Percentiles rank a stretch among this genome's conserved stretches.
Conservation (phyloP, 2,329 filamentous ascomycete genomes). For the Laburnicola sp. region DNA sequence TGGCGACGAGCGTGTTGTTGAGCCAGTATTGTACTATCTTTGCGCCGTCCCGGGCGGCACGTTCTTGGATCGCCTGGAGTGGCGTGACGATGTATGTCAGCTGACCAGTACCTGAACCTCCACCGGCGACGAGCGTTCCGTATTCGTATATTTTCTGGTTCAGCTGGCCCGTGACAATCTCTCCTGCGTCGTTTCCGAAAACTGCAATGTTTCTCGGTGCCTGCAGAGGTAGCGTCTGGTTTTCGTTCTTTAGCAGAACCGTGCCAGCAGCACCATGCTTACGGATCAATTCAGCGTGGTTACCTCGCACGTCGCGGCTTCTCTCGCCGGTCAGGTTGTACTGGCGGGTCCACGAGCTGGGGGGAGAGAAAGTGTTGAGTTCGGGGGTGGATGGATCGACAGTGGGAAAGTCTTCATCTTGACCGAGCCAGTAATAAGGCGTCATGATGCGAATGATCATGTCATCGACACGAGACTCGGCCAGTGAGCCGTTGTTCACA, state of each 20-base stretch:
- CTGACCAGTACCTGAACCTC: slow-evolving; percentile 49
- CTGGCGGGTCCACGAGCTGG: slow-evolving; percentile 41
- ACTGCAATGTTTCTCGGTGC: slow-evolving; percentile 54
- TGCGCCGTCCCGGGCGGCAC: slow-evolving; percentile 30
- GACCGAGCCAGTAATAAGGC: slow-evolving; percentile 49
- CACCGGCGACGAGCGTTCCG: slow-evolving; percentile 51
- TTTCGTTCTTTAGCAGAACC: slow-evolving; percentile 55
- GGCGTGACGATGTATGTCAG: slow-evolving; percentile 48
- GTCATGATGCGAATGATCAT: slow-evolving; percentile 54
- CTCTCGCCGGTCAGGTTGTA: slow-evolving; percentile 40
- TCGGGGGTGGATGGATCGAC: slow-evolving; percentile 39
- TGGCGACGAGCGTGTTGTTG: slow-evolving; percentile 48
- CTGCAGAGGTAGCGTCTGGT: slow-evolving; percentile 56
- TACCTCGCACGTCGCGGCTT: slow-evolving; percentile 44
- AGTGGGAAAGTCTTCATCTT: slow-evolving; percentile 47
- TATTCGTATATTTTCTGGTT: slow-evolving; percentile 42
- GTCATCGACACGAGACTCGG: slow-evolving; percentile 48
- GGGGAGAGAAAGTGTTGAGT: slow-evolving; percentile 46
- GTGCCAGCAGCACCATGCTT: slow-evolving; percentile 47
- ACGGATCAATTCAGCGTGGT: slow-evolving; percentile 49
- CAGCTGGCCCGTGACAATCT: slow-evolving; percentile 41
- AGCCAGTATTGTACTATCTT: slow-evolving; percentile 51
- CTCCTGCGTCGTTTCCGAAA: slow-evolving; percentile 55
- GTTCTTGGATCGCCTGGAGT: slow-evolving; percentile 46
- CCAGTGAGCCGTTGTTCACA: slow-evolving; percentile 47